A percentile compares a stretch with the other conserved stretches of the same genome.
Conservation (phyloP, 2,329 filamentous ascomycete species). For the Xylaria sp. region DNA sequence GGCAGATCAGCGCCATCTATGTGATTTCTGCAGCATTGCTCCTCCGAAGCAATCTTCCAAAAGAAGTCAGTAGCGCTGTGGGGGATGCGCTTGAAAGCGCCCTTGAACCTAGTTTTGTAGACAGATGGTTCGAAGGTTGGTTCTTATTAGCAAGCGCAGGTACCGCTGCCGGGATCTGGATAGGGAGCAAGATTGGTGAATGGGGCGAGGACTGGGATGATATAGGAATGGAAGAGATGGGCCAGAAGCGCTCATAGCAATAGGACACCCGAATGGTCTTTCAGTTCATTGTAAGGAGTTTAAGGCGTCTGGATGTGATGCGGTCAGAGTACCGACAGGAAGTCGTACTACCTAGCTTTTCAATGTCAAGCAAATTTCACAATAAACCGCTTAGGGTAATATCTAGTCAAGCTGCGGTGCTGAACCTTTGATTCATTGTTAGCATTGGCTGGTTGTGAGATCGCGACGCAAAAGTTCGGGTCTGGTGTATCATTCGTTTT, state of each 20-base stretch:
- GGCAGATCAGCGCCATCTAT: slow-evolving; percentile 84
- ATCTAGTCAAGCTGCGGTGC: neutral
- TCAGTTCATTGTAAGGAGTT: slow-evolving; percentile 28
- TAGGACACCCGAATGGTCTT: neutral
- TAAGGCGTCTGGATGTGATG: slow-evolving; percentile 23
- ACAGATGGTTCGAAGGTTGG: slow-evolving; percentile 89
- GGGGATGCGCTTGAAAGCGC: slow-evolving; percentile 81
- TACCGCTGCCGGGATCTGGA: slow-evolving; percentile 77
- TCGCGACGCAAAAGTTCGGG: neutral
- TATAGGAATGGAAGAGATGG: slow-evolving; percentile 74
- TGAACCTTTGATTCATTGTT: neutral
- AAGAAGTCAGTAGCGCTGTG: slow-evolving; percentile 79
- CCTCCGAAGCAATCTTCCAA: slow-evolving; percentile 79
- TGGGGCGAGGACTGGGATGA: slow-evolving; percentile 69
- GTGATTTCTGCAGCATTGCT: slow-evolving; percentile 84
- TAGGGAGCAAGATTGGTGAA: slow-evolving; percentile 70
- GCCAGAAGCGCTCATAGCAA: slow-evolving; percentile 69
- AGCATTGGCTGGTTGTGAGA: neutral
- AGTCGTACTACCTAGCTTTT: slow-evolving; percentile 10
- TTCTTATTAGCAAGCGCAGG: slow-evolving; percentile 75
- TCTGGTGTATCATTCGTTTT: neutral
- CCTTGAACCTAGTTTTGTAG: slow-evolving; percentile 76
- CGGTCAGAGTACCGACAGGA: slow-evolving; percentile 4
- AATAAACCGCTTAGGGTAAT: neutral
- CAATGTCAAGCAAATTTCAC: slow-evolving; percentile 1